phyloP scores from a whole-genome alignment of 768 basidiomycete genomes.

The Erythrobasidium yunnanense region DNA sequence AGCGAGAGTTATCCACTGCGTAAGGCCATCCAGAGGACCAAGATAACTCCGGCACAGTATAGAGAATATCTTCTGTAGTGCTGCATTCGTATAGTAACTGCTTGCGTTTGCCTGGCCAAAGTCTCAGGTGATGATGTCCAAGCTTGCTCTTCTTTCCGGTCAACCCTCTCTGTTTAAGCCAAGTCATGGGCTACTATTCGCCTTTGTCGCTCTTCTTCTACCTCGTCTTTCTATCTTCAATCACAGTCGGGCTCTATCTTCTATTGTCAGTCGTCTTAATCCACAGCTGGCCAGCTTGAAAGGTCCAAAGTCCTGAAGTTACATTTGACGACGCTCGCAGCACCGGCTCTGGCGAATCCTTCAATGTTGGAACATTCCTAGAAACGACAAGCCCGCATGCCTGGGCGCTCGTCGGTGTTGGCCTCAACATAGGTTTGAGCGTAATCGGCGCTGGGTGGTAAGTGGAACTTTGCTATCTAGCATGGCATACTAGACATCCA shows the following conservation, averaged over 20 bases:
- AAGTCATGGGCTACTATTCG: slow-evolving; percentile 21
- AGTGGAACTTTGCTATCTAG: slow-evolving; percentile 37
- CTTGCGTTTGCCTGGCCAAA: no score
- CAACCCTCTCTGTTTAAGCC: no score
- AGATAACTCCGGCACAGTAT: no score
- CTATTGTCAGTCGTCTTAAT: slow-evolving; percentile 10
- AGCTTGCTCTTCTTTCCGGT: no score
- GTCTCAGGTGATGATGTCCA: no score
- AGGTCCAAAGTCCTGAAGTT: neutral
- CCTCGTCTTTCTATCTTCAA: neutral
- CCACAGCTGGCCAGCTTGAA: neutral
- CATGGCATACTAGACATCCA: neutral
- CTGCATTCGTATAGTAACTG: no score
- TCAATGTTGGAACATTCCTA: slow-evolving; percentile 15
- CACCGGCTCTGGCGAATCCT: slow-evolving; percentile 28
- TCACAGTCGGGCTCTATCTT: slow-evolving; percentile 9
- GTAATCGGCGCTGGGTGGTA: slow-evolving; percentile 93
- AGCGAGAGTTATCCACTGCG: no score
- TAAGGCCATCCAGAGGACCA: no score
- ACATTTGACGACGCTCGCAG: neutral
- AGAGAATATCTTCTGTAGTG: no score
- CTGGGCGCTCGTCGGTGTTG: slow-evolving; percentile 83
- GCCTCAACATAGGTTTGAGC: slow-evolving; percentile 82
- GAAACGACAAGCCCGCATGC: neutral
- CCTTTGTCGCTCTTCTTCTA: slow-evolving; percentile 4